Conservation (phyloP, 2,329 filamentous ascomycete genomes). For the Diaporthe nobilis region DNA sequence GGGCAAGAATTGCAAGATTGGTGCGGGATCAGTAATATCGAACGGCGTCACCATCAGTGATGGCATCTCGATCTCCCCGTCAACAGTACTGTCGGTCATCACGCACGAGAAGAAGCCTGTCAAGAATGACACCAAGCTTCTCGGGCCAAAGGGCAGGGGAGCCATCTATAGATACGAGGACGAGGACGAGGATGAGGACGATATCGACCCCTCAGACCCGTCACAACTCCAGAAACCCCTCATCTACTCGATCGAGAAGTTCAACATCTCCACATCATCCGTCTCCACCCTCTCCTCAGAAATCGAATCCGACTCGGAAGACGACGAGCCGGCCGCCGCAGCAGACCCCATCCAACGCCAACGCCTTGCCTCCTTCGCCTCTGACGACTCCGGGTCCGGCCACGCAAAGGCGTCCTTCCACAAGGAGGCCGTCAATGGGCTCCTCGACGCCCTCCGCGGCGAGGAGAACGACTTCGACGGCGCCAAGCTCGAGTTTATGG, state of each 20-base stretch:
- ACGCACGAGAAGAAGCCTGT: constrained; percentile 54
- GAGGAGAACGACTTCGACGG: constrained; percentile 84
- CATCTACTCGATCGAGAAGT: constrained; percentile 66
- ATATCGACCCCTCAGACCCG: constrained; percentile 59
- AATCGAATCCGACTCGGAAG: constrained; percentile 72
- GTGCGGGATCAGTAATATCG: constrained; percentile 83
- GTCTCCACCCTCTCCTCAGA: constrained; percentile 75
- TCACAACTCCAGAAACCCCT: constrained; percentile 68
- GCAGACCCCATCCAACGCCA: constrained; percentile 60
- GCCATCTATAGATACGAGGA: constrained; percentile 61
- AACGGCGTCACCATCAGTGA: constrained; percentile 82
- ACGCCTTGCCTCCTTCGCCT: constrained; percentile 79
- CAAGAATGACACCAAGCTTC: constrained; percentile 58
- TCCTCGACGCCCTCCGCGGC: constrained; percentile 86
- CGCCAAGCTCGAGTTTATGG: constrained; percentile 90
- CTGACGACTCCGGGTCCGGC: constrained; percentile 70
- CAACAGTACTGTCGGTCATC: constrained; percentile 56
- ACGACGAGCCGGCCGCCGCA: constrained; percentile 61
- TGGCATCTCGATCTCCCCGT: constrained; percentile 61
- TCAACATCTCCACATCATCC: constrained; percentile 68
- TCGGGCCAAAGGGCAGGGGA: constrained; percentile 67
- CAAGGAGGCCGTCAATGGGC: constrained; percentile 85
- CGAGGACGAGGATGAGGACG: constrained; percentile 64
- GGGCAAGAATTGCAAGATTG: constrained; percentile 78
- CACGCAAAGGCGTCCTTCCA: constrained; percentile 76